Base-by-base conservation (phyloP, 1,139 yeast species). In the Suhomyces taliae region DNA sequence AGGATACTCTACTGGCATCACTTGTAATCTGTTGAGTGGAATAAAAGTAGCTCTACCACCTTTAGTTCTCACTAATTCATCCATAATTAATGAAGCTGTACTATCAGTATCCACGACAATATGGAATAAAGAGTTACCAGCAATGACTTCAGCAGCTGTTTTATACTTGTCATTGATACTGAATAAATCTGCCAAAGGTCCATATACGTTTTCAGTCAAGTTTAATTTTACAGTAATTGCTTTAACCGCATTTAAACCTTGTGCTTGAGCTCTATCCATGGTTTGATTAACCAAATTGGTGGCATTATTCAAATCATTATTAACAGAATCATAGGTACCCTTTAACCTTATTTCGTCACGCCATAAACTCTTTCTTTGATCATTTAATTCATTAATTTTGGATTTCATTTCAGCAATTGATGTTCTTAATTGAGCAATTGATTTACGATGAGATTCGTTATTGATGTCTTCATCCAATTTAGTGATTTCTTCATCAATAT, bases 21-120 rank as follows among this genome's bases (percentile, higher is more conserved):
- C 40, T 6, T 65, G 59, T n/a, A 91, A 61, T 54, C 96, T 75
- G 61, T 90, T 90, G 54, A 93, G 71, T 0, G 99, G 98, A 69
- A 93, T 83, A 59, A 93, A 90, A 0, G 98, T 90, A 0, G 88
- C 91, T 58, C 97, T 78, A 1, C 98, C 98, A 6, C 83, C 76
- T 52, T 81, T 83, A 48, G 79, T 81, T 45, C 87, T 74, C n/a
- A 76, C 75, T 49, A 93, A 70, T 59, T 89, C 95, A 41, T 85
- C 85, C 85, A 93, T 86, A 3, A 93, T 65, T 11, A 78, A 61
- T 6, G 90, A 76, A 0, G 98, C 98, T 1, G 97, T 89, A 41
- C 79, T 83, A 56, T 91, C 97, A 40, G 78, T 83, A 59, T 90
- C 97, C 12, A 93, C 98, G 12, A 93, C 95, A 36, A 91, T 82